These are phyloP conservation scores for Prunus armeniaca DNA, from an alignment of 306 rosid species.

Conservation along the genomic window DNA sequence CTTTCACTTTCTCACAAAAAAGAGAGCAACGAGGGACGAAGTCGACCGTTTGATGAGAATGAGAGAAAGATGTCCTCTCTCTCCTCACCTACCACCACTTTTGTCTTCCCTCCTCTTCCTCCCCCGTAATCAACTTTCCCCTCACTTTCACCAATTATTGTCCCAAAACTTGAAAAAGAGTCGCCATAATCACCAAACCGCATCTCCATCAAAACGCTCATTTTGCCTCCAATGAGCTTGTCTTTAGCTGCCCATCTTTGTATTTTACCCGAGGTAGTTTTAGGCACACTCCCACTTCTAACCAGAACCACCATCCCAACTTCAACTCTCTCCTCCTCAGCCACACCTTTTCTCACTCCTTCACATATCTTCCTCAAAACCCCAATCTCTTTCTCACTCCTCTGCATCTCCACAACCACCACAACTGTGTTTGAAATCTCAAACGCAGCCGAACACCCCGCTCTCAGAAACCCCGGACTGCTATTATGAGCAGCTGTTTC, in stretches of 20 bases:
- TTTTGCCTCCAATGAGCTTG: conserved; percentile 44
- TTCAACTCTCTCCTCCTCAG: conserved; percentile 43
- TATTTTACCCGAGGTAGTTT: conserved; percentile 79
- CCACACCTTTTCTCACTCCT: conserved; percentile 38
- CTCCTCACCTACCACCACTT: not conserved
- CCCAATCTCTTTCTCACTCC: conserved; percentile 9
- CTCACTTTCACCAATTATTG: not conserved
- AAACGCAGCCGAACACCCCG: conserved; percentile 63
- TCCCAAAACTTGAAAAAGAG: not conserved
- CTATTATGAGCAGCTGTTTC: conserved; percentile 54
- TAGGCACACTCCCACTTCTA: conserved; percentile 51
- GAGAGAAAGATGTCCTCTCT: conserved; percentile 1
- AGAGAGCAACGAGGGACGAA: conserved; percentile 34
- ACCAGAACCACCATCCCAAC: conserved; percentile 66
- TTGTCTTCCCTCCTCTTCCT: not conserved
- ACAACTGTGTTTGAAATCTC: conserved; percentile 22
- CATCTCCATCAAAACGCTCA: conserved; percentile 51
- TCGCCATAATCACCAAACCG: conserved; percentile 26
- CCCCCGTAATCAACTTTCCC: not conserved
- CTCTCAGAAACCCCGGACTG: conserved; percentile 45
- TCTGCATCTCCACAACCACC: conserved; percentile 67
- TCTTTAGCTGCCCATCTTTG: conserved; percentile 58
- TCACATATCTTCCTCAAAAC: conserved; percentile 41
- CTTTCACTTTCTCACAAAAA: conserved; percentile 24
- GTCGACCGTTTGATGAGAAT: conserved; percentile 1